Evolutionary conservation across 805 yeast species (phyloP), one percentile per base, ranked within the genome.

Genomic region (Kodamaea kaohsiungensis): DNA sequence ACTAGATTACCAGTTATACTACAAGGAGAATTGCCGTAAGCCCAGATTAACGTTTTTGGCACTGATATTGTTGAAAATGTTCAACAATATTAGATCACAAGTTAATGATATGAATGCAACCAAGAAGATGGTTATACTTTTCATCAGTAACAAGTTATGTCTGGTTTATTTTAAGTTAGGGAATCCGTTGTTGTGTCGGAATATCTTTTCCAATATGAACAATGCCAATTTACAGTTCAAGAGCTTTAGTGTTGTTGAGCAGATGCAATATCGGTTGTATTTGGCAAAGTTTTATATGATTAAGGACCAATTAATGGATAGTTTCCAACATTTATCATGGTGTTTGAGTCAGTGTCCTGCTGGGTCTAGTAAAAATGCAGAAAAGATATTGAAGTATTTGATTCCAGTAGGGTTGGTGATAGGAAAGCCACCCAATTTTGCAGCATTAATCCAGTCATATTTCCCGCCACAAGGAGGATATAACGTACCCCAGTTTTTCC

Each of bases 121-220:
- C 35, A 83, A 84, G 59, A 83, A 79, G 56, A 65, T 73, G 19
- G 78, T 84, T 30, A 70, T 86, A 46, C 62, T 86, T 19, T 81
- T 74, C 59, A 69, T 85, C 12, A 86, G 88, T 0, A 76, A 75
- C 37, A 72, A 73, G 53, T 69, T 86, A 49, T 85, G 88, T 62
- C 75, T 80, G 53, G 68, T 82, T 5, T 87, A 86, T 65, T 85
- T 82, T 62, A 69, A 66, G 40, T 76, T 85, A 18, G 79, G 75
- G 30, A 82, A 80, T 30, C 87, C 88, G 5, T 71, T 83, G 59
- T 67, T 83, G 15, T 85, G 89, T 66, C 77, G 83, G 37, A 84
- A 85, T 59, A 83, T 85, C 40, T 83, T 84, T 61, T 77, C 86
- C 35, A 85, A 84, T 64, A 79, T 85, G 72, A 82, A 79, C 59